Percentiles rank a stretch among this genome's conserved stretches.
These are phyloP conservation scores for Saccharomyces hybrid DNA, from an alignment of 1,139 yeast species.

Conservation along the genomic window DNA sequence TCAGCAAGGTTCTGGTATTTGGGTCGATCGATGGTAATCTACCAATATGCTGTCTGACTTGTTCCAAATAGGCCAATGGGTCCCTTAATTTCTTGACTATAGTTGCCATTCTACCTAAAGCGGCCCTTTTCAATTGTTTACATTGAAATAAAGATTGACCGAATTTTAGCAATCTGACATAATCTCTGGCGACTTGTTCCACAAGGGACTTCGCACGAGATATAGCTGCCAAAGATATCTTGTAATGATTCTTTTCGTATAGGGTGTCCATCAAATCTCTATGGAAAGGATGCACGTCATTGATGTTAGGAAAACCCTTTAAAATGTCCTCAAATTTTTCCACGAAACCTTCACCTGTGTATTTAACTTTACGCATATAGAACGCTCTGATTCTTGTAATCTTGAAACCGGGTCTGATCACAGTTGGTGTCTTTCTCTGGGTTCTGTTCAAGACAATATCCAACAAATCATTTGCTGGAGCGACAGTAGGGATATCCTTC, in stretches of 20 bases:
- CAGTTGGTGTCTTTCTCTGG: conserved; percentile 97
- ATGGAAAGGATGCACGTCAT: conserved; percentile 97
- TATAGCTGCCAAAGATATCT: conserved; percentile 92
- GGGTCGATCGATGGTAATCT: conserved; percentile 98
- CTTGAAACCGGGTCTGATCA: conserved; percentile 92
- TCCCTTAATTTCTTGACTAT: conserved; percentile 91
- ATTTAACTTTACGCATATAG: conserved; percentile 95
- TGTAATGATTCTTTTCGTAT: conserved; percentile 95
- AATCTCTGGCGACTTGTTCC: conserved; percentile 94
- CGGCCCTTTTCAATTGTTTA: conserved; percentile 96
- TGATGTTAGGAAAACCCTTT: conserved; percentile 88
- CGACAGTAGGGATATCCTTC: conserved; percentile 96
- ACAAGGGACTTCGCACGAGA: conserved; percentile 89
- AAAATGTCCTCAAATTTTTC: conserved; percentile 85
- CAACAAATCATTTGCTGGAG: conserved; percentile 84
- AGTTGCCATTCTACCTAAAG: conserved; percentile 99
- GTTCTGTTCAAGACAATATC: conserved; percentile 96
- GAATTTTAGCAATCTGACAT: conserved; percentile 83
- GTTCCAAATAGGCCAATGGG: conserved; percentile 87
- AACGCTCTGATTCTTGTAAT: conserved; percentile 96
- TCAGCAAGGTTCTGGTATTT: conserved; percentile 90
- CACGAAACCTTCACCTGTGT: conserved; percentile 89
- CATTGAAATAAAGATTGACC: conserved; percentile 98
- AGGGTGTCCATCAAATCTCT: conserved; percentile 95
- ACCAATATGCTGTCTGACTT: conserved; percentile 97